Base-by-base conservation (phyloP, 768 basidiomycete species). In the Roridomyces roridus region DNA sequence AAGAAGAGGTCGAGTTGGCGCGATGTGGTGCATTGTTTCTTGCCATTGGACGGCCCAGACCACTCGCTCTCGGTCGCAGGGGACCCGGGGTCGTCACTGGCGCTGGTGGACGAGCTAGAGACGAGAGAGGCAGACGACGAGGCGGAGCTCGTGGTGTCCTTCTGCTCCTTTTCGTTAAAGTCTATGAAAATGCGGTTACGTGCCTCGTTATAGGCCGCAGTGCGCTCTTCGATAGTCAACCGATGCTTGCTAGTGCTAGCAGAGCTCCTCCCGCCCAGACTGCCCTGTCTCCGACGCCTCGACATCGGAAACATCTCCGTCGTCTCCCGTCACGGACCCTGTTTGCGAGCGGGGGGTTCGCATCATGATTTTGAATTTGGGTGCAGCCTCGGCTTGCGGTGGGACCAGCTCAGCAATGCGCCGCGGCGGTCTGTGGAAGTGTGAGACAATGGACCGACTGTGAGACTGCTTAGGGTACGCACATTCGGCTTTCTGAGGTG, bases 311-410 rank as follows among this genome's bases (percentile, higher is more conserved):
- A 85, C 74, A 60, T 92, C 91, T 45, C 77, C 84, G 60, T 93
- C 91, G 65, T 92, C 91, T 5, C 87, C 89, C 0, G 82, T 78
- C 2, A 89, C 83, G 2, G 91, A 92, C 31, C 85, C 85, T 8
- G 88, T 77, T 62, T 87, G 88, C n/a, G 90, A 91, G 57, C 82
- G 80, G 4, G 88, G 76, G 49, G 80, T 83, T 50, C 92, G 83
- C 40, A 87, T 85, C 91, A 94, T 94, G 65, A 94, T 94, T 80
- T 93, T 89, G 66, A 94, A 89, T 18, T 91, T 82, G n/a, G 89
- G 91, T 28, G 87, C 87, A 0, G 85, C 68, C 5, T 85, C 73
- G 17, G 83, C 78, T 67, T 92, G 91, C 5, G 84, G 78, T 21
- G 92, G 92, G 8, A 93, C 89, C 21, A 94, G 83, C 45, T 93